Base-by-base conservation (phyloP, 371 early-diverging fungal genomes). In the Saksenaea oblongispora region DNA sequence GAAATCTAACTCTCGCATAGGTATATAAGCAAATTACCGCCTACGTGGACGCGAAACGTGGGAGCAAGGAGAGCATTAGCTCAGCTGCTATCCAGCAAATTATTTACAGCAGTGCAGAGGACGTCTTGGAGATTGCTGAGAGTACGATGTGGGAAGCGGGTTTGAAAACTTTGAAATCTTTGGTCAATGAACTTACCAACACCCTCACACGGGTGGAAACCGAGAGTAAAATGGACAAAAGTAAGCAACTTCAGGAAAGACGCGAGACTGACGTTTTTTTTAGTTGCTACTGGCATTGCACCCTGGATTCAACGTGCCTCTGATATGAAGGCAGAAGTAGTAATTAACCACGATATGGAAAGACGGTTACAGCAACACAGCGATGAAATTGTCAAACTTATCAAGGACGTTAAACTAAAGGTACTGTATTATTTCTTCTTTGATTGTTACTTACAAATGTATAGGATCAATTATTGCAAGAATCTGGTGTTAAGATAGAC, bases 291-390 rank as follows among this genome's bases (percentile, higher is more conserved):
- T 10, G 65, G 72, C 1, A 84, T 80, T 5, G 76, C 88, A 47
- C 95, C 95, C 18, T 95, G 96, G 96, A 67, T 86, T 36, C 76
- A 77, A 62, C 85, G 96, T 1, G 92, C 95, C n/a, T 84, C 86
- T 47, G 84, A 86, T 37, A 82, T 94, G 74, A 93, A 94, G 76
- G 85, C 83, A 0, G 89, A 89, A 44, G 87, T 90, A 31, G 78
- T 88, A 13, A 78, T 92, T 41, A 93, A 92, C 66, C 79, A 84
- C 10, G 93, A 92, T 35, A 83, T 91, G 62, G 88, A 93, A 66
- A 85, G 85, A 34, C 88, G 91, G 71, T 74, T 92, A n/a, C 90
- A 89, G 56, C 83, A 88, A 18, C 86, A 89, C 44, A 87, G 84
- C 57, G 91, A 90, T 5, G 93, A 96, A 58, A 88, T 95, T 28